Base-by-base conservation (phyloP, 371 early-diverging fungal genomes). In the Syncephalis plumigaleata region DNA sequence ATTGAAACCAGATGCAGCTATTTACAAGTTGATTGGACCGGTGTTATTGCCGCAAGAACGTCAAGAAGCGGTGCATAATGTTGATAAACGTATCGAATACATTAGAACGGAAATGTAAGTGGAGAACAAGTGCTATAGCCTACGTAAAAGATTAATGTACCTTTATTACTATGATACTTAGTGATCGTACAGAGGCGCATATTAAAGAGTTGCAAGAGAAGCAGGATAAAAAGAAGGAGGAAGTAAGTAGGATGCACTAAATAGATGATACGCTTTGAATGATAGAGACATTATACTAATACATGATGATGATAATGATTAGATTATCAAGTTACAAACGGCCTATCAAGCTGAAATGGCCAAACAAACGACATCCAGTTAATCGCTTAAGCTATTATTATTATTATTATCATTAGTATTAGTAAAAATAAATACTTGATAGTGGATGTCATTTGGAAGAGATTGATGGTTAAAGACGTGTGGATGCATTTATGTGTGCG, bases 21-120 rank as follows among this genome's bases (percentile, higher is more conserved):
- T 96, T 24, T 96, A 81, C 71, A 96, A 96, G 59, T 66, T 94
- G 49, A 81, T 91, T 51, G 97, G 94, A 0, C 93, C 97, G 26
- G 93, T 92, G 17, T 70, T 96, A 18, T 85, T 93, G 13, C 88
- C 84, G 65, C 93, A 95, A 61, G 93, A 92, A 9, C 72, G 68
- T 49, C 53, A 62, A 1, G 97, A 96, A 61, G 92, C 97, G 21
- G 61, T 55, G 15, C 59, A 74, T 23, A 93, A 93, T 52, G 92
- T 96, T 20, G 77, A 80, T 56, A 93, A 93, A 70, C 84, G 97
- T 49, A 73, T 96, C 46, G 87, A 91, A 38, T 86, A 78, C 49
- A 96, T 96, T 59, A 59, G 65, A 21, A 65, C 65, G 5, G 94
- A 96, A 70, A 87, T 91, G 88, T 85, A 69, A 62, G 67, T 40